These are phyloP conservation scores for Thelonectria blattea DNA, from an alignment of 2,329 filamentous ascomycete genomes.

Conservation along the genomic window DNA sequence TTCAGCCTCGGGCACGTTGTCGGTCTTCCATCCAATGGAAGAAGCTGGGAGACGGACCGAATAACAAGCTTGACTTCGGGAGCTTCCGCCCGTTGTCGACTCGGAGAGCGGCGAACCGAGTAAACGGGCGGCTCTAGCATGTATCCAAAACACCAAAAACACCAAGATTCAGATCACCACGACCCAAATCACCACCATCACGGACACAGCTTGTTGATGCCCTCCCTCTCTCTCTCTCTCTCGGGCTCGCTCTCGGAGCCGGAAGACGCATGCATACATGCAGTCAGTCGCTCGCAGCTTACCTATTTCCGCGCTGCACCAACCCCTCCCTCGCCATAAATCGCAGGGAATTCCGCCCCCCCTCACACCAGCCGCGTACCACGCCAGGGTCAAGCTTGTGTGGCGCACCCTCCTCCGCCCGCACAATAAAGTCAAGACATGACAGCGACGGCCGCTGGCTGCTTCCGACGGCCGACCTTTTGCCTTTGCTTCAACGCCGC, in stretches of 20 bases:
- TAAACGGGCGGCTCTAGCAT: neutral
- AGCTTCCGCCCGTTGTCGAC: constrained; percentile 14
- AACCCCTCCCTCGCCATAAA: too few relatives aligned
- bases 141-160: too few relatives aligned
- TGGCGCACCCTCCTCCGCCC: neutral
- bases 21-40: neutral
- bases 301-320: too few relatives aligned
- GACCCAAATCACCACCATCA: neutral
- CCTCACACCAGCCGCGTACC: neutral
- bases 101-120: constrained; percentile 13
- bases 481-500: neutral
- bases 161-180: neutral
- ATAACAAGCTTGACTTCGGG: constrained; percentile 15
- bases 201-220: neutral
- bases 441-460: neutral
- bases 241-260: too few relatives aligned
- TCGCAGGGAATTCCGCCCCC: neutral
- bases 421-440: neutral
- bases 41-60: constrained; percentile 6
- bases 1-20: too few relatives aligned
- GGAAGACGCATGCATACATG: neutral
- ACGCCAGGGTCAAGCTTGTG: neutral
- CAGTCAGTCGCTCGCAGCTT: neutral
- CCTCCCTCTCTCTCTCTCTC: neutral
- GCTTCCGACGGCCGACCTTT: neutral